Evolutionary conservation across 2,329 filamentous ascomycete species (phyloP).

Genomic region (Penicillium sp.): DNA sequence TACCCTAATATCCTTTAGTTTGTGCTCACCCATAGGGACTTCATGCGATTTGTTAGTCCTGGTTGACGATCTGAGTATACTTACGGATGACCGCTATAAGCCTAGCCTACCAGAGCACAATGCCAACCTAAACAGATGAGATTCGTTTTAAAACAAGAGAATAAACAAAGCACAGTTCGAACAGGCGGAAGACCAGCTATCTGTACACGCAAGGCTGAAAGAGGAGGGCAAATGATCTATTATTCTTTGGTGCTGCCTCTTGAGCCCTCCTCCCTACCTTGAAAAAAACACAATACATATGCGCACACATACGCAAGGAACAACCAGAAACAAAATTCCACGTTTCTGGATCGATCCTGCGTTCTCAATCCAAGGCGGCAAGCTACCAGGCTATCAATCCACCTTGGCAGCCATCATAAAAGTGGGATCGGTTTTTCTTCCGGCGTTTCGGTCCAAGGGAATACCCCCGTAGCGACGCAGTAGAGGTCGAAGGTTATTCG

Average conservation of each 20-base stretch:
- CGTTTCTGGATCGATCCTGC: slow-evolving; percentile 12
- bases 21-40: not conserved
- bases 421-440: slow-evolving; percentile 12
- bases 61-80: not conserved
- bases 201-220: slow-evolving; percentile 41
- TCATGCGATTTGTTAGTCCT: not conserved
- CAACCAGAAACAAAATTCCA: slow-evolving; percentile 7
- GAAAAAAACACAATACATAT: slow-evolving; percentile 26
- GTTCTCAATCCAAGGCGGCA: slow-evolving; percentile 22
- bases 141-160: slow-evolving; percentile 35
- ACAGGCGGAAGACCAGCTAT: slow-evolving; percentile 40
- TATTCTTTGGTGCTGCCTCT: slow-evolving; percentile 21
- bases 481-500: not conserved
- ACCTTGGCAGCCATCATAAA: slow-evolving; percentile 20
- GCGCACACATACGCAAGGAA: slow-evolving; percentile 20
- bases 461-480: slow-evolving; percentile 6
- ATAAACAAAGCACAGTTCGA: slow-evolving; percentile 37
- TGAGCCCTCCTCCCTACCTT: slow-evolving; percentile 21
- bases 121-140: slow-evolving; percentile 27
- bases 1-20: not conserved
- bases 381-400: slow-evolving; percentile 19
- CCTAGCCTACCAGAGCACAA: slow-evolving; percentile 6
- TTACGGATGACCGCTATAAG: not conserved
- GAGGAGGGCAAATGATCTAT: slow-evolving; percentile 21
- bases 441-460: slow-evolving; percentile 5